phyloP scores from a whole-genome alignment of 1,284 basidiomycete species.

The Heterobasidion irregulare region DNA sequence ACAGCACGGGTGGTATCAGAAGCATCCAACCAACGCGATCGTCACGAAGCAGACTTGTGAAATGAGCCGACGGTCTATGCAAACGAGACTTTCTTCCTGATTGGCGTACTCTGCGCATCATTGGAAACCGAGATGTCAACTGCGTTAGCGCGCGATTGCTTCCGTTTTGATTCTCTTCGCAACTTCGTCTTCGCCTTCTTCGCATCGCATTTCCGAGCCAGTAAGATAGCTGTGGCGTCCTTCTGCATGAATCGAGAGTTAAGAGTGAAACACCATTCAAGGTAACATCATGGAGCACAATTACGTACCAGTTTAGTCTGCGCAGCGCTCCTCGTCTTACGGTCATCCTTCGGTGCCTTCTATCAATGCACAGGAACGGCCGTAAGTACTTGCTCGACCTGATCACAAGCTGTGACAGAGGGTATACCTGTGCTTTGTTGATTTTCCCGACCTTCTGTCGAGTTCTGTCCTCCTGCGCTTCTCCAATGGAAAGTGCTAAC shows the following conservation, averaged over 20 bases:
- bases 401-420: not conserved
- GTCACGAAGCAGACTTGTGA: no score
- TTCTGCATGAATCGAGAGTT: slow-evolving; percentile 11
- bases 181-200: slow-evolving; percentile 21
- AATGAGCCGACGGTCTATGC: not conserved
- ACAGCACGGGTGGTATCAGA: no score
- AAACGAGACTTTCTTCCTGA: slow-evolving; percentile 4
- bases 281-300: not conserved
- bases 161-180: slow-evolving; percentile 12
- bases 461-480: slow-evolving; percentile 29
- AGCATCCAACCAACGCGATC: no score
- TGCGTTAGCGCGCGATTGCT: not conserved
- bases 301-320: not conserved
- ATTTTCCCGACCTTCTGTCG: slow-evolving; percentile 25
- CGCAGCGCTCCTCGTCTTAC: not conserved
- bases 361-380: not conserved
- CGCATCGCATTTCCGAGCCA: slow-evolving; percentile 15
- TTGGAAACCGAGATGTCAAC: no score
- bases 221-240: slow-evolving; percentile 17
- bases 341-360: not conserved
- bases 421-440: slow-evolving; percentile 25
- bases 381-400: not conserved
- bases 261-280: not conserved
- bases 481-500: slow-evolving; percentile 32
- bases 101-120: not conserved